phyloP scores from a whole-genome alignment of 2,329 filamentous ascomycete genomes.

The Paracorniculantispora psalliotae region DNA sequence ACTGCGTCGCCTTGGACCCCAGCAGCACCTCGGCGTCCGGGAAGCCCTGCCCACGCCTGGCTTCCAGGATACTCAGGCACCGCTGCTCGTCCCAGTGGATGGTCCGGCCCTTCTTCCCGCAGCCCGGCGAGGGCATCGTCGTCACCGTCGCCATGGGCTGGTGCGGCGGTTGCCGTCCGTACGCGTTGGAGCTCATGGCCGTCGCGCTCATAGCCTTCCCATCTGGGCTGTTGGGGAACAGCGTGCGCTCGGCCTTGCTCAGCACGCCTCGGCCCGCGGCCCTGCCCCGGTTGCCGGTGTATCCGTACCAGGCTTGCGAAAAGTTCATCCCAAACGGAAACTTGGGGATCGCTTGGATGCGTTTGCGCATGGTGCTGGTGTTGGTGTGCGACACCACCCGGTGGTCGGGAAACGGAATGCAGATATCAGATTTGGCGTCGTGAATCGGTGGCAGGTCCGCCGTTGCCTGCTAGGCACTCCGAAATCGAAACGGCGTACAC shows the following conservation, averaged over 20 bases:
- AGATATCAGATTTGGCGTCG: constrained; percentile 57
- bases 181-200: constrained; percentile 37
- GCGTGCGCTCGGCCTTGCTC: constrained; percentile 32
- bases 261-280: constrained; percentile 25
- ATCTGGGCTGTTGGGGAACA: constrained; percentile 37
- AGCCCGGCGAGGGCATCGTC: constrained; percentile 45
- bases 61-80: constrained; percentile 60
- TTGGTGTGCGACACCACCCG: constrained; percentile 39
- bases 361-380: constrained; percentile 33
- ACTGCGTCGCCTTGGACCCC: constrained; percentile 51
- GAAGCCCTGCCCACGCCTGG: constrained; percentile 63
- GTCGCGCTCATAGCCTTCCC: constrained; percentile 30
- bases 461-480: constrained; percentile 49
- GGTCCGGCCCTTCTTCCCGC: constrained; percentile 49
- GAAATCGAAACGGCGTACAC: constrained; percentile 55
- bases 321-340: constrained; percentile 53
- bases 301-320: constrained; percentile 38
- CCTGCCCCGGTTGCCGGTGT: constrained; percentile 15
- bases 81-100: constrained; percentile 65
- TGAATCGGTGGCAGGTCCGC: constrained; percentile 58
- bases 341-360: constrained; percentile 56
- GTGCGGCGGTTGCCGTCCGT: constrained; percentile 47
- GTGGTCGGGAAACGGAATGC: constrained; percentile 65
- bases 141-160: constrained; percentile 59
- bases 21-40: constrained; percentile 66